Conservation (phyloP, 371 early-diverging fungal genomes). For the Mucor plumbeus region DNA sequence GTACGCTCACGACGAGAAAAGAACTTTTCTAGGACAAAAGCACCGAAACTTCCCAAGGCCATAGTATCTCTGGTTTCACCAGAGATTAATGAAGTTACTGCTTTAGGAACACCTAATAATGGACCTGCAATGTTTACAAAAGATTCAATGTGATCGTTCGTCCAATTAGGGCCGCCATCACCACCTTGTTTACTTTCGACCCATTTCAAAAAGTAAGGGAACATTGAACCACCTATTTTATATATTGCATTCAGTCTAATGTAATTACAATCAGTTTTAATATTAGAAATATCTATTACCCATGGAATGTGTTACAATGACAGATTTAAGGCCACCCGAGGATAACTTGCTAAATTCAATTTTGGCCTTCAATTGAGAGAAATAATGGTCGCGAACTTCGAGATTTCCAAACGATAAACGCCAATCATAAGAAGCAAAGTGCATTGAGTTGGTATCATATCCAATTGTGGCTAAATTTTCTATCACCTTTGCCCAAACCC, state of each 20-base stretch:
- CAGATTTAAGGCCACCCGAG: slow-evolving; percentile 65
- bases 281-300: slow-evolving; percentile 30
- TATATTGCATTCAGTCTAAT: not conserved
- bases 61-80: slow-evolving; percentile 92
- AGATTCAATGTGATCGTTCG: slow-evolving; percentile 79
- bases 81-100: slow-evolving; percentile 74
- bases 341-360: slow-evolving; percentile 70
- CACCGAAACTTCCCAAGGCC: slow-evolving; percentile 78
- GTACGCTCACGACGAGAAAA: slow-evolving; percentile 82
- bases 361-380: slow-evolving; percentile 75
- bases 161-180: slow-evolving; percentile 81
- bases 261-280: too few relatives aligned
- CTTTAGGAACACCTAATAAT: slow-evolving; percentile 89
- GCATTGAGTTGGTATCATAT: slow-evolving; percentile 89
- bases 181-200: slow-evolving; percentile 79
- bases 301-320: slow-evolving; percentile 73
- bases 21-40: slow-evolving; percentile 84
- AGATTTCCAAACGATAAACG: slow-evolving; percentile 83
- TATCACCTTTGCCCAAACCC: slow-evolving; percentile 92
- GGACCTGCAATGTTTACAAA: slow-evolving; percentile 91
- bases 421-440: slow-evolving; percentile 95
- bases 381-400: slow-evolving; percentile 87
- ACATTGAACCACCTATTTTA: slow-evolving; percentile 32
- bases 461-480: slow-evolving; percentile 89
- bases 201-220: slow-evolving; percentile 93